Conservation (phyloP, 2,329 filamentous ascomycete species). For the Colletotrichum sidae region DNA sequence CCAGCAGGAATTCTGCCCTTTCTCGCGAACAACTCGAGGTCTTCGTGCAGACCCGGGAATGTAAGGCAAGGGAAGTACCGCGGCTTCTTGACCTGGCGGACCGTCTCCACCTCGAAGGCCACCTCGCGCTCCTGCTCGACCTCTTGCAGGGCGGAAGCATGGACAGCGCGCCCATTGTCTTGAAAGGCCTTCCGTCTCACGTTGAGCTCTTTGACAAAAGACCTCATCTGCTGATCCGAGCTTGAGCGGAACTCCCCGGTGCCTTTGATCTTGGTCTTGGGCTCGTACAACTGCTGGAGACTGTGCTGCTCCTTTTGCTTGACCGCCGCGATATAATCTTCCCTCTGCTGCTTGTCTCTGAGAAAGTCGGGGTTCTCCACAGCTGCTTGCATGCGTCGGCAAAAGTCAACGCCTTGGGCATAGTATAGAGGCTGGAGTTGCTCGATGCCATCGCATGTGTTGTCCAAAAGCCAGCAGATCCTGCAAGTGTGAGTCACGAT, state of each 20-base stretch:
- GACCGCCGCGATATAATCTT: slow-evolving; percentile 53
- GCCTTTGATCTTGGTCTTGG: slow-evolving; percentile 35
- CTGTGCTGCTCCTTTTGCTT: slow-evolving; percentile 67
- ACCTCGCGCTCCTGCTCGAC: slow-evolving; percentile 71
- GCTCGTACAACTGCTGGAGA: slow-evolving; percentile 67
- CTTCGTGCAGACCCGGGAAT: slow-evolving; percentile 59
- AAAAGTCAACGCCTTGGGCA: slow-evolving; percentile 71
- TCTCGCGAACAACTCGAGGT: slow-evolving; percentile 57
- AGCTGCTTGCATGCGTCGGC: slow-evolving; percentile 63
- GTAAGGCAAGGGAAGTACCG: slow-evolving; percentile 50
- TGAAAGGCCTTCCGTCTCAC: slow-evolving; percentile 44
- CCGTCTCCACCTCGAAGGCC: slow-evolving; percentile 67
- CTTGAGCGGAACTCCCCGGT: slow-evolving; percentile 39
- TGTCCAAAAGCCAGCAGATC: slow-evolving; percentile 69
- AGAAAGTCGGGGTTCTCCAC: slow-evolving; percentile 56
- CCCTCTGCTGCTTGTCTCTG: slow-evolving; percentile 45
- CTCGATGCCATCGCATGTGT: slow-evolving; percentile 71
- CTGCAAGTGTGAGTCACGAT: neutral
- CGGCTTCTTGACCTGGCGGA: slow-evolving; percentile 65
- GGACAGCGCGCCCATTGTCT: slow-evolving; percentile 54
- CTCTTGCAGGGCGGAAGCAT: slow-evolving; percentile 67
- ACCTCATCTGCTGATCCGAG: slow-evolving; percentile 38
- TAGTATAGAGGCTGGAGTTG: slow-evolving; percentile 69
- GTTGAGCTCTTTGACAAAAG: slow-evolving; percentile 48
- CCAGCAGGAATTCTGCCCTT: slow-evolving; percentile 56